Base-by-base conservation (phyloP, 2,329 filamentous ascomycete species). In the Microthyrium microscopicum region DNA sequence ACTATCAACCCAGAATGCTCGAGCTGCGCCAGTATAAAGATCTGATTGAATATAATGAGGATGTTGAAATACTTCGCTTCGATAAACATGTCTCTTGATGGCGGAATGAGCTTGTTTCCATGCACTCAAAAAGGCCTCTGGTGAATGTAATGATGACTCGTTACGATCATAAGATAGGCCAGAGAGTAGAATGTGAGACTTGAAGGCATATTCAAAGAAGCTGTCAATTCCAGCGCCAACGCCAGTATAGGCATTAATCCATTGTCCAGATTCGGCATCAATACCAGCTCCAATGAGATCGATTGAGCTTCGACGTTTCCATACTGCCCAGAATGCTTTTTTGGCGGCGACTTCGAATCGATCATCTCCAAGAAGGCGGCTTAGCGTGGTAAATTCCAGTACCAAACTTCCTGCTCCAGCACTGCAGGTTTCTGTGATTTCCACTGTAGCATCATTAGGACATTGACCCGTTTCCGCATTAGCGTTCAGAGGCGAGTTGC, bases 121-220 rank as follows among this genome's bases (percentile, higher is more conserved):
- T 2, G 77, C 77, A 19, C 71, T 61, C 4, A 93, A 61, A 44
- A 94, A 95, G 1, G 76, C 68, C 29, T 83, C 78, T 0, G 85
- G 63, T 0, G 77, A 78, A 34, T 62, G 51, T 42, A 82, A 72
- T 40, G 78, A 68, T n/a, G 18, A 31, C 5, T 20, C 13, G 11
- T 24, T 19, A 12, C 27, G 26, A 28, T 57, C 46, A 38, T 53
- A 54, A 1, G 57, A 53, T 5, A 63, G 72, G 2, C 82, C 81
- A 2, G 87, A 93, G 16, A 95, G 70, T 17, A 98, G 58, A 39
- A 98, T 80, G 49, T 93, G 76, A 13, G 84, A 84, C 56, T 98
- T 98, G 46, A 95, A 68, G 3, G 89, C 85, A 55, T 98, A 98
- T 57, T 98, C 89, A 48, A 93, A 95, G 58, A 98, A 98, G 56